Conservation (phyloP, 495 filamentous ascomycete species). For the Xylaria bambusicola region DNA sequence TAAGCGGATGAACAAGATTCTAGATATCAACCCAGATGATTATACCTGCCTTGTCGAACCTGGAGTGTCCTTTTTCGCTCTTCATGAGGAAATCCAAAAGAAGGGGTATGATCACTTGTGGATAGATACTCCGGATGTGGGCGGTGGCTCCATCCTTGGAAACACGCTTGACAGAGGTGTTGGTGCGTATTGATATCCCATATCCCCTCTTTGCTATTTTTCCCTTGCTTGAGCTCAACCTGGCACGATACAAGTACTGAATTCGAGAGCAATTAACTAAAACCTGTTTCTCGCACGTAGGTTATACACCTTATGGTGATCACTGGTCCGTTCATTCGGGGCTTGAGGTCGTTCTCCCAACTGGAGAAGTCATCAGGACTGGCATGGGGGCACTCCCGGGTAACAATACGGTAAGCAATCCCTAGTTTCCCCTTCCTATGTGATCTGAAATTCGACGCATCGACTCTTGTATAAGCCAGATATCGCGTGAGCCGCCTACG, state of each 20-base stretch:
- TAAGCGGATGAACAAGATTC: conserved; percentile 52
- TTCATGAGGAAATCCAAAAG: conserved; percentile 46
- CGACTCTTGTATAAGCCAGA: too few species aligned
- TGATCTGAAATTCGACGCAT: too few species aligned
- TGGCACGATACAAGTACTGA: too few species aligned
- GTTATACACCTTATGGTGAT: conserved; percentile 48
- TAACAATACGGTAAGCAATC: conserved; percentile 27
- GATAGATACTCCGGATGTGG: conserved; percentile 47
- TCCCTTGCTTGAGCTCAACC: too few species aligned
- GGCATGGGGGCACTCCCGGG: conserved; percentile 56
- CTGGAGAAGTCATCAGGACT: conserved; percentile 54
- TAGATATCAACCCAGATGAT: conserved; percentile 53
- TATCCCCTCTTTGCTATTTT: too few species aligned
- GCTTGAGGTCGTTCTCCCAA: conserved; percentile 56
- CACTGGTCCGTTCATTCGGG: conserved; percentile 46
- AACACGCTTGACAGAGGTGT: conserved; percentile 57
- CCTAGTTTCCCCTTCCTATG: too few species aligned
- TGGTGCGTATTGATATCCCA: neutral
- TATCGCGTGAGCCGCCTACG: too few species aligned
- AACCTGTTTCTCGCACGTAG: too few species aligned
- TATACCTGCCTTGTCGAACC: conserved; percentile 55
- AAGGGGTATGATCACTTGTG: conserved; percentile 32
- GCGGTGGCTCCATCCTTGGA: conserved; percentile 52
- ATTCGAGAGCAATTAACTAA: too few species aligned
- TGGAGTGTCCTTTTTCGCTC: conserved; percentile 51